Conservation (phyloP, 495 filamentous ascomycete species). For the Halenospora varia region DNA sequence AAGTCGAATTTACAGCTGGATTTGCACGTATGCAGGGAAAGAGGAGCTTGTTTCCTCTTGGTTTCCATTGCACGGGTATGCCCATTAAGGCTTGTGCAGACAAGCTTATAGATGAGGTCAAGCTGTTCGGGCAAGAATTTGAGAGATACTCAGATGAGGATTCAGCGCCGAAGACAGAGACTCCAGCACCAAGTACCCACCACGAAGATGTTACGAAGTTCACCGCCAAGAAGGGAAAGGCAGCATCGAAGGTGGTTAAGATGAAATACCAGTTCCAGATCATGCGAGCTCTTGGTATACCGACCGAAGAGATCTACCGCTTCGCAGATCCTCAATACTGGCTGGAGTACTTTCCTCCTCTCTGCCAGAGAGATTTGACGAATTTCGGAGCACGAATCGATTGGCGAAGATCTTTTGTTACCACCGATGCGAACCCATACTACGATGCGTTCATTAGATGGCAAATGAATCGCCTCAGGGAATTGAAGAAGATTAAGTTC, state of each 20-base stretch:
- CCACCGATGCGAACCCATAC: conserved; percentile 95
- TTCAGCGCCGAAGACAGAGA: conserved; percentile 19
- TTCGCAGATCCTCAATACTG: conserved; percentile 88
- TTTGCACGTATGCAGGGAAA: conserved; percentile 87
- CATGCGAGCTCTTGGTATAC: conserved; percentile 81
- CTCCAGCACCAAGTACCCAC: conserved; percentile 29
- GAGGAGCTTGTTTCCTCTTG: conserved; percentile 79
- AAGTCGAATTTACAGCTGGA: conserved; percentile 86
- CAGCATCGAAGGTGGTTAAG: conserved; percentile 83
- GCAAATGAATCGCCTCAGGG: conserved; percentile 93
- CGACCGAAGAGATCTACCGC: conserved; percentile 78
- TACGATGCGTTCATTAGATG: conserved; percentile 94
- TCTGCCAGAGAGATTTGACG: conserved; percentile 74
- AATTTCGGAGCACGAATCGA: conserved; percentile 84
- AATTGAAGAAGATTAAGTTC: conserved; percentile 90
- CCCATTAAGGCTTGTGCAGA: conserved; percentile 97
- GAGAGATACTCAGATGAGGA: conserved; percentile 50
- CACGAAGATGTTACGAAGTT: conserved; percentile 84
- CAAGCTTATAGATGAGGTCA: conserved; percentile 84
- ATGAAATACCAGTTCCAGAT: conserved; percentile 89
- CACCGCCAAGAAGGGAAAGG: conserved; percentile 90
- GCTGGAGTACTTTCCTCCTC: conserved; percentile 83
- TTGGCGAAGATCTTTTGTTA: conserved; percentile 88
- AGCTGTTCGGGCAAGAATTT: conserved; percentile 86
- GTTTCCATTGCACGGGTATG: conserved; percentile 96